These are phyloP conservation scores for Aegilops longissima DNA, from an alignment of 176 grass and related monocot species.

Conservation along the genomic window DNA sequence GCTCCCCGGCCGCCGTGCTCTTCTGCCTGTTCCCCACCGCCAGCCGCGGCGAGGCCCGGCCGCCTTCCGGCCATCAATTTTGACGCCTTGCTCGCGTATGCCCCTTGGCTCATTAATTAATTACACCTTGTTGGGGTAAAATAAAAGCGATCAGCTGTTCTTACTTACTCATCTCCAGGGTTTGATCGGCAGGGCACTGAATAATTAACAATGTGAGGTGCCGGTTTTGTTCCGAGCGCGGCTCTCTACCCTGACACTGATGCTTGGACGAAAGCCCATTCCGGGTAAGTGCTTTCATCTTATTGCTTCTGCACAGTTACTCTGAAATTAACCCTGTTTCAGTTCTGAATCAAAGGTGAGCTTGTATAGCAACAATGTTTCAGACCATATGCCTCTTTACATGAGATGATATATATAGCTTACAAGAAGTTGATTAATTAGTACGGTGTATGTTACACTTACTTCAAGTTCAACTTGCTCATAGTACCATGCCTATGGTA, in stretches of 20 bases:
- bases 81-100: constrained; percentile 71
- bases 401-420: background rate
- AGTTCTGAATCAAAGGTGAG: background rate
- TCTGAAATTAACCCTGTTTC: background rate
- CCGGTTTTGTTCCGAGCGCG: too few relatives aligned
- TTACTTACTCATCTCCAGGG: too few relatives aligned
- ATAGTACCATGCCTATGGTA: too few relatives aligned
- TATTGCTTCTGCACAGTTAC: background rate
- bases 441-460: too few relatives aligned
- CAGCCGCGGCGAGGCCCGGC: constrained; percentile 24
- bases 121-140: background rate
- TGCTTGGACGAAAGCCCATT: constrained; percentile 68
- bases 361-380: background rate
- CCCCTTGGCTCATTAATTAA: background rate
- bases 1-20: constrained; percentile 23
- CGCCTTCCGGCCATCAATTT: constrained; percentile 78
- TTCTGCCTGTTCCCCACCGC: constrained; percentile 88
- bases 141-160: too few relatives aligned
- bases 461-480: too few relatives aligned
- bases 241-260: constrained; percentile 39
- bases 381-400: background rate
- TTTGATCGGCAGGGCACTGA: too few relatives aligned
- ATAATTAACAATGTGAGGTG: too few relatives aligned
- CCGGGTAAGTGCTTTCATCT: constrained; percentile 33
- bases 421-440: background rate